Evolutionary conservation across 164 flowering plant genomes (phyloP).

Genomic region (Vitis labrusca): DNA sequence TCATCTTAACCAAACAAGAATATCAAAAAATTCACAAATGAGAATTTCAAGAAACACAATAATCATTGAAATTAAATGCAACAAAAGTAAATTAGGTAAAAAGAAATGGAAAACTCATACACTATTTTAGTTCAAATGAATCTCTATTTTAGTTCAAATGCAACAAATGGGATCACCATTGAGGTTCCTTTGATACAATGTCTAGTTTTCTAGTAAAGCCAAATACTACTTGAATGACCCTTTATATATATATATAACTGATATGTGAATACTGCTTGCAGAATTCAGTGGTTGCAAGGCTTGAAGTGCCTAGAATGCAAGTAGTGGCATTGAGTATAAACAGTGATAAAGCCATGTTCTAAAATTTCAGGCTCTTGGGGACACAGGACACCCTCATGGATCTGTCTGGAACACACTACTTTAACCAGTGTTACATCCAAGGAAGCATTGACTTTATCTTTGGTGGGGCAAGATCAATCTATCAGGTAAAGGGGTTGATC

Average conservation of each 20-base stretch:
- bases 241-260: too few relatives aligned
- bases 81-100: too few relatives aligned
- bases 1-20: too few relatives aligned
- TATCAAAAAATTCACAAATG: too few relatives aligned
- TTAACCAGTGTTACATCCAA: constrained; percentile 53
- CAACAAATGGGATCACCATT: constrained; percentile 48
- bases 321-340: constrained; percentile 75
- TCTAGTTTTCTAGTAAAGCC: background rate
- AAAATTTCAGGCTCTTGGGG: constrained; percentile 56
- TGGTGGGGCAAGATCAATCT: constrained; percentile 72
- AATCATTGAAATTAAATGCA: too few relatives aligned
- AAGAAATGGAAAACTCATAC: too few relatives aligned
- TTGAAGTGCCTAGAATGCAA: constrained; percentile 61
- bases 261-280: constrained; percentile 21
- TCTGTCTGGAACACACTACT: constrained; percentile 69
- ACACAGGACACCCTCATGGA: constrained; percentile 84
- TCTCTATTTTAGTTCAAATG: too few relatives aligned
- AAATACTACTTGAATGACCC: too few relatives aligned
- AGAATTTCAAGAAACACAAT: too few relatives aligned
- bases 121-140: too few relatives aligned
- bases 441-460: constrained; percentile 87
- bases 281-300: constrained; percentile 65
- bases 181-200: constrained; percentile 35
- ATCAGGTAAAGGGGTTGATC: constrained; percentile 41
- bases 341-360: constrained; percentile 70